Base-by-base conservation (phyloP, 495 filamentous ascomycete species). In the Penicillium dipodomyicola region DNA sequence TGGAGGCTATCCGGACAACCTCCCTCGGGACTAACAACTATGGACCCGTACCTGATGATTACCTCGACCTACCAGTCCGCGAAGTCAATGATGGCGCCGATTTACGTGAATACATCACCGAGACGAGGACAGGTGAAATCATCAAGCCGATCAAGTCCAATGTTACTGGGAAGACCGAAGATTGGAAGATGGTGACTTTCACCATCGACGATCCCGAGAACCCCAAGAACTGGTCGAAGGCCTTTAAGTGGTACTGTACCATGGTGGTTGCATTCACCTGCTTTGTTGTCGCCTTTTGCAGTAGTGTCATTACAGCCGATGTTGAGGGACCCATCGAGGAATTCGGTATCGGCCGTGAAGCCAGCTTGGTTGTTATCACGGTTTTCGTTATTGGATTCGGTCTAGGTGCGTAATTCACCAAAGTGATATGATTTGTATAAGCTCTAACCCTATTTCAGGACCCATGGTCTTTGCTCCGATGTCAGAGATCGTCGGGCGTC, bases 381-480 rank as follows among this genome's bases (percentile, higher is more conserved):
- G 72, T 91, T 1, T 92, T 93, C 58, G 89, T 92, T 17, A 74
- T 92, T 57, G 89, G 89, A 17, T 92, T 92, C 63, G 88, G 88
- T 63, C 69, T 92, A 42, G 89, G 87, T 80, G 76, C 61, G 74
- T 68, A 39, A 29, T 10, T 9, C 6, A 23, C 9, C 19, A 4
- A 23, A 20, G 25, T 47, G 25, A 25, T 33, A 11, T 22, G 10
- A 9, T 35, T 23, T 1, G 7, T 9, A 47, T 49, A 11, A 11
- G 40, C 49, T 39, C 62, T 73, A 48, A 71, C 49, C 37, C 23
- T 22, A 10, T 12, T 49, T 30, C 57, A 82, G 79, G 78, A 4
- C 90, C 90, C n/a, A 88, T 92, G 88, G 77, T 75, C 14, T 95
- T 92, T 65, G 89, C 90, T 23, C 90, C 90, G 0, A 68, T 91